Evolutionary conservation across 352 stramenopile species (phyloP), one percentile per base, ranked within the genome.

Genomic region (Globisporangium cylindrosporum): DNA sequence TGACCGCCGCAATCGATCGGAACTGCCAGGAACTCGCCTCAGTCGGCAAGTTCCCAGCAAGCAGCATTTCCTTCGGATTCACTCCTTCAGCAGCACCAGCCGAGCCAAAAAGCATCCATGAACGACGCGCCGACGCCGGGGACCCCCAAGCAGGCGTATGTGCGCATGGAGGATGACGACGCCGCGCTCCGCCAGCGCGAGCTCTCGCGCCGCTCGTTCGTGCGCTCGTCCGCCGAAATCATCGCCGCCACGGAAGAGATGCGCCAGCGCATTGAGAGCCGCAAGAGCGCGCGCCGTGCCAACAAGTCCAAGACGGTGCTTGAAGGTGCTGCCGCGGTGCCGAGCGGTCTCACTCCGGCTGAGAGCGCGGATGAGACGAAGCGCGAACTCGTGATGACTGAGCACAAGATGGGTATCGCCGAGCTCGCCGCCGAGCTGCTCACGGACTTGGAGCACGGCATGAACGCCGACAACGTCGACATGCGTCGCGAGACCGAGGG

Each of bases 221-320:
- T 84, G 67, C 78, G 78, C 25, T 86, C 78, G 74, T 86, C 76
- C 41, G 79, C 76, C 32, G 79, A 86, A 64, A 86, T 86, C 70
- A 76, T 87, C 63, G 79, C 75, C 10, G 76, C 75, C 43, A 83
- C 77, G 29, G 79, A 67, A 22, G 79, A 87, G 68, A 87, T 87
- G 77, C 79, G 79, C 27, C 79, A 87, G 58, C 79, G 79, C 60
- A 81, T 87, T 41, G 77, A 87, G 67, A 82, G 75, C 59, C 77
- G 77, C 55, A 81, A 80, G 57, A 43, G 64, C 27, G 72, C 72
- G n/a, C 74, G 74, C 18, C 67, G 69, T 18, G 70, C 76, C 32
- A 83, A 77, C n/a, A 69, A 63, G 29, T 60, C 55, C 55, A 60
- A 60, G 55, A n/a, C 15, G 29, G 29, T 12, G 25, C 38, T 46